These are phyloP conservation scores for Aspergillus nanangensis DNA, from an alignment of 495 filamentous ascomycete genomes.

Conservation along the genomic window DNA sequence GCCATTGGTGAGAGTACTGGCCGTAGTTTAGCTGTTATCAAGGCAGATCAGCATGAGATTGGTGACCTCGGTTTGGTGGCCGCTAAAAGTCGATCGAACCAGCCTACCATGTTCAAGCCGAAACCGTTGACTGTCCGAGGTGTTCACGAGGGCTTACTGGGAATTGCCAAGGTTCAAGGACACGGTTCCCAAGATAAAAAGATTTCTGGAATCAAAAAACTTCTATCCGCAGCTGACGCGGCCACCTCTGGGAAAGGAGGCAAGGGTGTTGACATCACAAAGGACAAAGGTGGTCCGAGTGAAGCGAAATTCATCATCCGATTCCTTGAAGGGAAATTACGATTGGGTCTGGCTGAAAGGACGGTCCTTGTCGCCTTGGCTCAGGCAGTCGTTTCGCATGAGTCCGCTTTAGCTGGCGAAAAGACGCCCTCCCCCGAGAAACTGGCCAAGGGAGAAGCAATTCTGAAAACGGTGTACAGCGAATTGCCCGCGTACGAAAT, in stretches of 20 bases:
- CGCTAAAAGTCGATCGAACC: slow-evolving; percentile 87
- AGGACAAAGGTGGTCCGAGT: slow-evolving; percentile 89
- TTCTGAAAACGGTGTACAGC: slow-evolving; percentile 88
- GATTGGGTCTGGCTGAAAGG: slow-evolving; percentile 87
- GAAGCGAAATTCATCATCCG: slow-evolving; percentile 93
- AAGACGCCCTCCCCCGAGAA: slow-evolving; percentile 68
- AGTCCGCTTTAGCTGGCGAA: slow-evolving; percentile 60
- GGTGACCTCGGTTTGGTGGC: slow-evolving; percentile 93
- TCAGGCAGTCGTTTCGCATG: slow-evolving; percentile 82
- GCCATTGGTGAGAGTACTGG: slow-evolving; percentile 93
- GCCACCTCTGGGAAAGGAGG: slow-evolving; percentile 59
- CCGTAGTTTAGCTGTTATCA: slow-evolving; percentile 79
- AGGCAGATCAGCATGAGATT: slow-evolving; percentile 90
- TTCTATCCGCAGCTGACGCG: slow-evolving; percentile 81
- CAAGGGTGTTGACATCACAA: slow-evolving; percentile 76
- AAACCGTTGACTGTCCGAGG: slow-evolving; percentile 83
- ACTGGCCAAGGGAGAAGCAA: slow-evolving; percentile 74
- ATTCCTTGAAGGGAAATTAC: slow-evolving; percentile 88
- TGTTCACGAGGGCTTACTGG: slow-evolving; percentile 84
- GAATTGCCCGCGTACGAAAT: slow-evolving; percentile 94
- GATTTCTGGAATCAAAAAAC: slow-evolving; percentile 90
- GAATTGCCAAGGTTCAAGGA: slow-evolving; percentile 80
- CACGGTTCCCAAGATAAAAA: slow-evolving; percentile 88
- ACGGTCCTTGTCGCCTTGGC: slow-evolving; percentile 85
- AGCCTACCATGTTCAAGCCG: slow-evolving; percentile 96